Evolutionary conservation across 768 basidiomycete species (phyloP).

Genomic region (Boletus edulis): DNA sequence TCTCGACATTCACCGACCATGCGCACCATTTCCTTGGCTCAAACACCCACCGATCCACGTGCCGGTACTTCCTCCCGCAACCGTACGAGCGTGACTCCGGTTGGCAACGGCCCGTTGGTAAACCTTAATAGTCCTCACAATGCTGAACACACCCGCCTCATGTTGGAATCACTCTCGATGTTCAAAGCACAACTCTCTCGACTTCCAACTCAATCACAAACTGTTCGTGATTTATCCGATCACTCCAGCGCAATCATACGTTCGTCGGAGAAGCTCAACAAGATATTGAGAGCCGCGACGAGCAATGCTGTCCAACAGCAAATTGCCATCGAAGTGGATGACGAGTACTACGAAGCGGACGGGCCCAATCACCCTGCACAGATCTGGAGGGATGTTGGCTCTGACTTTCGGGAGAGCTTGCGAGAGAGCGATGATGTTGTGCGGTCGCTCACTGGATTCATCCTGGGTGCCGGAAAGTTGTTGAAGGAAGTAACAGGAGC

Average conservation of each 20-base stretch:
- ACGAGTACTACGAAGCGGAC: slow-evolving; percentile 30
- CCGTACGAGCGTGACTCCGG: slow-evolving; percentile 18
- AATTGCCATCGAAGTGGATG: slow-evolving; percentile 72
- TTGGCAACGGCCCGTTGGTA: slow-evolving; percentile 10
- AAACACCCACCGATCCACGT: slow-evolving; percentile 17
- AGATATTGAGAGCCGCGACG: slow-evolving; percentile 53
- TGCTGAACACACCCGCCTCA: slow-evolving; percentile 64
- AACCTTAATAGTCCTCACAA: slow-evolving; percentile 20
- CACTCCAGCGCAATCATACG: slow-evolving; percentile 63
- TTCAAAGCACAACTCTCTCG: slow-evolving; percentile 68
- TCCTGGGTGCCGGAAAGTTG: slow-evolving; percentile 72
- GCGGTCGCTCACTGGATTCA: slow-evolving; percentile 68
- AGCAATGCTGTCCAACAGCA: slow-evolving; percentile 65
- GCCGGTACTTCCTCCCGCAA: slow-evolving; percentile 8
- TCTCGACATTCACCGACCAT: slow-evolving; percentile 15
- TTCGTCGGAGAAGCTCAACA: slow-evolving; percentile 66
- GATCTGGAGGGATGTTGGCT: slow-evolving; percentile 67
- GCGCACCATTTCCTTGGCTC: slow-evolving; percentile 13
- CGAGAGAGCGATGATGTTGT: slow-evolving; percentile 78
- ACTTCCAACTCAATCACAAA: slow-evolving; percentile 44
- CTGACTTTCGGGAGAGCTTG: slow-evolving; percentile 69
- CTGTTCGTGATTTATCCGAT: slow-evolving; percentile 53
- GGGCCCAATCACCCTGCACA: slow-evolving; percentile 42
- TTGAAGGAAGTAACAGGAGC: slow-evolving; percentile 51
- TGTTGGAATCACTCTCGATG: slow-evolving; percentile 65